A percentile compares a stretch with the other conserved stretches of the same genome.
These are phyloP conservation scores for Pleurozium schreberi DNA, from an alignment of 225 moss, liverwort and hornwort genomes.

Conservation along the genomic window DNA sequence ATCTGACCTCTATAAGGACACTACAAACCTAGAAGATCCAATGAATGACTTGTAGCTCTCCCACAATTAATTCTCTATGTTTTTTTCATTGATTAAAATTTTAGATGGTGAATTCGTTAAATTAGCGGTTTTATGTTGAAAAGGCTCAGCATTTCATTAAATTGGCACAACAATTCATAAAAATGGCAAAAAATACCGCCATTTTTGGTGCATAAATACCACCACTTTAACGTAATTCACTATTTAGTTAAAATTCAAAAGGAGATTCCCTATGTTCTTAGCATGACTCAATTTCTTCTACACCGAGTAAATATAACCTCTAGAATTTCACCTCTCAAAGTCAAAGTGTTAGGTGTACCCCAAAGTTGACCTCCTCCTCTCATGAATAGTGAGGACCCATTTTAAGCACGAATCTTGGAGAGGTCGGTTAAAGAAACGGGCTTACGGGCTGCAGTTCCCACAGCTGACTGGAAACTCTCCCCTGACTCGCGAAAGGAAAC, in stretches of 20 bases:
- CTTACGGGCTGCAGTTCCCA: not conserved
- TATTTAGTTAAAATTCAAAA: no score
- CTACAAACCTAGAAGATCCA: rapidly evolving
- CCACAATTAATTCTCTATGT: no score
- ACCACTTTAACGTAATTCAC: no score
- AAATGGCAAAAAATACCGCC: no score
- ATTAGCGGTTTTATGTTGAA: no score
- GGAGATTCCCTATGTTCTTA: not conserved
- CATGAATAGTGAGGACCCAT: not conserved
- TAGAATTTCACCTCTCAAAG: no score
- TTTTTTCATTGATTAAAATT: no score
- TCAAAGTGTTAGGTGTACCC: not conserved
- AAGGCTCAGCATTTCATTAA: no score
- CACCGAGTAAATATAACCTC: not conserved
- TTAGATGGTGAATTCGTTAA: no score
- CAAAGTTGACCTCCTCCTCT: not conserved
- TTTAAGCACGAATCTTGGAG: not conserved
- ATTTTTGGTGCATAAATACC: no score
- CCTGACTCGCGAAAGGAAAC: no score
- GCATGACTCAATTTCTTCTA: not conserved
- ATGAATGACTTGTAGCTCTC: not conserved
- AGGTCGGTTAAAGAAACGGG: not conserved
- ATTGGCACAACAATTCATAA: no score
- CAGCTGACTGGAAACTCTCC: not conserved
- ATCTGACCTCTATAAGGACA: not conserved